phyloP scores from a whole-genome alignment of 441 rosid genomes.

The Populus tomentosa region DNA sequence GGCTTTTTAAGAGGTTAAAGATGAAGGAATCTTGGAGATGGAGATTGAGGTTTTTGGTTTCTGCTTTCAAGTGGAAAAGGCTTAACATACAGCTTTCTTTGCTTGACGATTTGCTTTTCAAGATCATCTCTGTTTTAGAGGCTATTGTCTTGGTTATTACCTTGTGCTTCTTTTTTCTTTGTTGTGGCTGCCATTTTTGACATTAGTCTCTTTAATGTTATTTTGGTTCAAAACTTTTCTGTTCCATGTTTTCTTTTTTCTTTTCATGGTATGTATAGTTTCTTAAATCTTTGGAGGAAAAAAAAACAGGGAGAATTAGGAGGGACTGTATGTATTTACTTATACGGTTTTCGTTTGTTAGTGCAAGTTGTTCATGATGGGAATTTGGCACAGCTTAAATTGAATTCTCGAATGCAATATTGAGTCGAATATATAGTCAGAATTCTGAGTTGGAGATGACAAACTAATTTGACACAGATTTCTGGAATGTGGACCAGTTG shows the following conservation, averaged over 20 bases:
- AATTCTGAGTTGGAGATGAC: no score
- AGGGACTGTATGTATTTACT: no score
- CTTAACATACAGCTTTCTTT: slow-evolving; percentile 38
- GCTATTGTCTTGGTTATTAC: slow-evolving; percentile 48
- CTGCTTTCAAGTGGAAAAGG: slow-evolving; percentile 50
- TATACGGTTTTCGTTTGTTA: no score
- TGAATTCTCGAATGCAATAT: no score
- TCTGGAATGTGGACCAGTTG: no score
- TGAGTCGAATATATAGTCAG: no score
- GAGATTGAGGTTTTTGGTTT: slow-evolving; percentile 38
- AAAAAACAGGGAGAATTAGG: no score
- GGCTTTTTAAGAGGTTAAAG: slow-evolving; percentile 33
- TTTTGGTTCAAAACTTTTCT: not conserved
- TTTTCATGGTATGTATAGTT: not conserved
- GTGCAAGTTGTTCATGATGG: no score
- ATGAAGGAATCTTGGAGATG: slow-evolving; percentile 32
- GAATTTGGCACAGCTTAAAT: no score
- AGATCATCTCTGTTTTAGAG: slow-evolving; percentile 47
- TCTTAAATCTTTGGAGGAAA: no score
- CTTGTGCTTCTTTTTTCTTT: slow-evolving; percentile 54
- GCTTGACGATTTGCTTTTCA: slow-evolving; percentile 49
- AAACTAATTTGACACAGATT: no score
- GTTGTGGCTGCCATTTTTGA: slow-evolving; percentile 62
- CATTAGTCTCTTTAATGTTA: not conserved
- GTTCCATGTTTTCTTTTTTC: not conserved